Conservation (phyloP, 2,329 filamentous ascomycete species). For the Cladosporium sp. region DNA sequence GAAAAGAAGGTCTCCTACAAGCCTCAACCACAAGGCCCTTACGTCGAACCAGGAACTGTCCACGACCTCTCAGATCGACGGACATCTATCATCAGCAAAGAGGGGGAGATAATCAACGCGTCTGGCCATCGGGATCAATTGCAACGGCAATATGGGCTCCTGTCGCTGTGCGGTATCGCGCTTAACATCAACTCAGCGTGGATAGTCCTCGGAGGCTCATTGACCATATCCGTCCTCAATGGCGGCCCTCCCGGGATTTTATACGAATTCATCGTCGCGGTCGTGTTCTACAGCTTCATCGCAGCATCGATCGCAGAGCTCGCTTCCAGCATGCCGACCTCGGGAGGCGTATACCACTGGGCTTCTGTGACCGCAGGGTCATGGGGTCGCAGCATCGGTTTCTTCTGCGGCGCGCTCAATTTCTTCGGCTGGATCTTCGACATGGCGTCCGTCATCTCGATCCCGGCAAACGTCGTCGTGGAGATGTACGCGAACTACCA, state of each 20-base stretch:
- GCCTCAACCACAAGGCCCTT: not conserved
- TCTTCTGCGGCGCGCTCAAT: constrained; percentile 45
- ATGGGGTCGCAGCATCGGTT: constrained; percentile 37
- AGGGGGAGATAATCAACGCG: constrained; percentile 57
- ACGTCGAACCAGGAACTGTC: not conserved
- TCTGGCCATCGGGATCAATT: constrained; percentile 65
- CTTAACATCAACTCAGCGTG: constrained; percentile 60
- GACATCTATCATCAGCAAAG: constrained; percentile 31
- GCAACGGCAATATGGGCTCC: constrained; percentile 61
- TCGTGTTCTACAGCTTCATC: constrained; percentile 39
- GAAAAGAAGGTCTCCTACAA: constrained; percentile 6
- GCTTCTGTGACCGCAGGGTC: constrained; percentile 38
- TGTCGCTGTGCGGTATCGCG: constrained; percentile 58
- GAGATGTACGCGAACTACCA: constrained; percentile 63
- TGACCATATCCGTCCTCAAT: constrained; percentile 53
- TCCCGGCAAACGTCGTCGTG: constrained; percentile 60
- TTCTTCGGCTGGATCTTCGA: constrained; percentile 60
- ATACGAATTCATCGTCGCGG: constrained; percentile 40
- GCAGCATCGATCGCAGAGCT: constrained; percentile 37
- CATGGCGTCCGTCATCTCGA: constrained; percentile 58
- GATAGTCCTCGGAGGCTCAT: constrained; percentile 63
- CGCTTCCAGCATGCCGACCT: constrained; percentile 36
- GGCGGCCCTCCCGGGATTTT: constrained; percentile 40
- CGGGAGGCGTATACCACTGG: constrained; percentile 40
- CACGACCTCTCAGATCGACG: constrained; percentile 20